phyloP scores from a whole-genome alignment of 768 basidiomycete genomes.

The Lactarius akahatsu region DNA sequence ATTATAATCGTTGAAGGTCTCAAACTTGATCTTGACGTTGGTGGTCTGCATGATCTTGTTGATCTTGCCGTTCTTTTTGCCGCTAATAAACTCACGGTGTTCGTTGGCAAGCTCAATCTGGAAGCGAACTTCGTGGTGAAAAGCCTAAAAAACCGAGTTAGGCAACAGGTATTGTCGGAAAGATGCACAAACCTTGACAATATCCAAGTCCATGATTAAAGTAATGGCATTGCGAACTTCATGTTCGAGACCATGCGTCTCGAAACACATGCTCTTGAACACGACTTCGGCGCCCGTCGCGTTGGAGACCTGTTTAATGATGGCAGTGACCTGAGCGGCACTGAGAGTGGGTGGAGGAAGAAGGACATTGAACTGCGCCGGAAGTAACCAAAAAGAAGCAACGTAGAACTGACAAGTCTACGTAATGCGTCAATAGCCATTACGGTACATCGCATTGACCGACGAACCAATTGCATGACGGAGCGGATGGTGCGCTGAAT shows the following conservation, averaged over 20 bases:
- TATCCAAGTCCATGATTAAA: constrained; percentile 87
- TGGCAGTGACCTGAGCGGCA: constrained; percentile 74
- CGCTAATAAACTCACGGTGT: constrained; percentile 97
- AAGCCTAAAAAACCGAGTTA: constrained; percentile 51
- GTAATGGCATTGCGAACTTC: constrained; percentile 85
- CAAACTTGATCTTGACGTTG: constrained; percentile 97
- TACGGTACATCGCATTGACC: neutral
- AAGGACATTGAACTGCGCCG: constrained; percentile 89
- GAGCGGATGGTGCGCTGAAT: constrained; percentile 92
- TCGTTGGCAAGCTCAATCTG: constrained; percentile 98
- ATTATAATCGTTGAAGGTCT: constrained; percentile 96
- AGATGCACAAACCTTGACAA: constrained; percentile 68
- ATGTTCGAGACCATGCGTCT: constrained; percentile 91
- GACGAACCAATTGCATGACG: constrained; percentile 89
- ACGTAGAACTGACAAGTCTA: constrained; percentile 95
- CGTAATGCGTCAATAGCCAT: constrained; percentile 30
- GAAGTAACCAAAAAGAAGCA: constrained; percentile 96
- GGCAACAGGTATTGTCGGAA: neutral
- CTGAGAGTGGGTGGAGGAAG: constrained; percentile 81
- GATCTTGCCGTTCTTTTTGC: constrained; percentile 99
- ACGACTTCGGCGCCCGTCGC: constrained; percentile 91
- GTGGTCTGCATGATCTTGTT: constrained; percentile 99
- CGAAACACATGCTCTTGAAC: constrained; percentile 97
- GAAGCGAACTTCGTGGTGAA: constrained; percentile 97
- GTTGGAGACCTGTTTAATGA: constrained; percentile 85